Evolutionary conservation across 768 basidiomycete species (phyloP), one percentile per base, ranked within the genome.

Genomic region (Lepiota venenata): DNA sequence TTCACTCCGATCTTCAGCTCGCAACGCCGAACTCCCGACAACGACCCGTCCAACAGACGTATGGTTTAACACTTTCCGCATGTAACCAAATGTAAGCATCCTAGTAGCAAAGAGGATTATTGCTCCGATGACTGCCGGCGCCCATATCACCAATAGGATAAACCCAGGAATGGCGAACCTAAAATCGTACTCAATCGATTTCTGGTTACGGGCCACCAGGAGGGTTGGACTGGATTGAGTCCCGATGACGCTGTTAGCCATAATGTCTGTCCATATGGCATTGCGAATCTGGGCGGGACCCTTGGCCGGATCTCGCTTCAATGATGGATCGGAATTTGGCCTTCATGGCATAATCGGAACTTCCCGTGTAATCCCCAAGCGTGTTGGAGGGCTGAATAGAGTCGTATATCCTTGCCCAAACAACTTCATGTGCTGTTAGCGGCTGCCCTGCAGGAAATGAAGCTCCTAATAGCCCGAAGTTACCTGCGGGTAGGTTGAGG

Each of bases 111-210:
- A 14, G 36, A 52, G 32, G 42, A 25, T 4, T 7, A 44, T 22
- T 5, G 51, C 27, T 3, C 22, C 42, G 14, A 52, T 16, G n/a
- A 52, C 27, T 8, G 51, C 20, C 2, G 42, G 51, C 10, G 25
- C 15, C 51, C 51, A 52, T 12, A 52, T 44, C 20, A 43, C 20
- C 11, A 52, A 10, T 20, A 52, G 51, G 32, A 52, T 3, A 36
- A 52, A 45, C 2, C 29, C 51, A 12, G 50, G 51, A 21, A 52
- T 45, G 2, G 39, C 50, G 29, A 27, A 50, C 36, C n/a, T 41
- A 27, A 50, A 50, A n/a, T 50, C 25, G 40, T 52, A 52, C 14
- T 35, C 15, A 11, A 52, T 20, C 16, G 51, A 20, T 8, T 20
- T 32, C 18, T 20, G 16, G 35, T 44, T 18, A n/a, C 21, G 15